phyloP scores from a whole-genome alignment of 495 filamentous ascomycete species.

The Rusavskia elegans region DNA sequence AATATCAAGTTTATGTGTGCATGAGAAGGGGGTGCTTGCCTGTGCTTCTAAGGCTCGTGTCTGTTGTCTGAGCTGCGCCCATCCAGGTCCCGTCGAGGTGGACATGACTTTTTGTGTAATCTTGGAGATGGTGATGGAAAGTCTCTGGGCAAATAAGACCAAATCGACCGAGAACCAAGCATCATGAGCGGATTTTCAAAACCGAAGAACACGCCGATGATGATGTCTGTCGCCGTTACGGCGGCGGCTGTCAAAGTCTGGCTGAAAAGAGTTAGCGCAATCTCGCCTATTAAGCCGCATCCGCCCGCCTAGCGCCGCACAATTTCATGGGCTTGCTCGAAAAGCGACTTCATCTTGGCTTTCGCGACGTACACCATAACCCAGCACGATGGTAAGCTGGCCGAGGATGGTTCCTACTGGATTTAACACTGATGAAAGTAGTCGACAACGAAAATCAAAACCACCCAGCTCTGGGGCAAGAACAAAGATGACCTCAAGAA shows the following conservation, averaged over 20 bases:
- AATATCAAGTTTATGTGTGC: not conserved
- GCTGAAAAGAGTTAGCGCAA: no score
- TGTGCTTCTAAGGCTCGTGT: conserved; percentile 82
- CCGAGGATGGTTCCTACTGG: not conserved
- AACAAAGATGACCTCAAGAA: conserved; percentile 91
- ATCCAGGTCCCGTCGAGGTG: conserved; percentile 62
- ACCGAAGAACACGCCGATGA: no score
- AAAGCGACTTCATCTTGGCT: not conserved
- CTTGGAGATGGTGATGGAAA: not conserved
- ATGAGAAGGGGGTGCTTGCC: conserved; percentile 29
- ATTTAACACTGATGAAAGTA: conserved; percentile 21
- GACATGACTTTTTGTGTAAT: conserved; percentile 35
- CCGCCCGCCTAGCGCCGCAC: not conserved
- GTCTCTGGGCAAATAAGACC: no score
- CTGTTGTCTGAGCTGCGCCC: conserved; percentile 92
- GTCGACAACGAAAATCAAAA: conserved; percentile 89
- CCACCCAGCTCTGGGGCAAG: conserved; percentile 93
- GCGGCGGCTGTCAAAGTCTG: no score
- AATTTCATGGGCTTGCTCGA: not conserved
- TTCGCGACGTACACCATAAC: not conserved
- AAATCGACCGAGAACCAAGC: no score
- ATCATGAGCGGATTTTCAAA: no score
- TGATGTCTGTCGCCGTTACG: no score
- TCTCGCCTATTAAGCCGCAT: not conserved
- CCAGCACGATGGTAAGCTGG: conserved; percentile 12